phyloP scores from a whole-genome alignment of 2,329 filamentous ascomycete genomes.

The Stagonosporopsis vannaccii region DNA sequence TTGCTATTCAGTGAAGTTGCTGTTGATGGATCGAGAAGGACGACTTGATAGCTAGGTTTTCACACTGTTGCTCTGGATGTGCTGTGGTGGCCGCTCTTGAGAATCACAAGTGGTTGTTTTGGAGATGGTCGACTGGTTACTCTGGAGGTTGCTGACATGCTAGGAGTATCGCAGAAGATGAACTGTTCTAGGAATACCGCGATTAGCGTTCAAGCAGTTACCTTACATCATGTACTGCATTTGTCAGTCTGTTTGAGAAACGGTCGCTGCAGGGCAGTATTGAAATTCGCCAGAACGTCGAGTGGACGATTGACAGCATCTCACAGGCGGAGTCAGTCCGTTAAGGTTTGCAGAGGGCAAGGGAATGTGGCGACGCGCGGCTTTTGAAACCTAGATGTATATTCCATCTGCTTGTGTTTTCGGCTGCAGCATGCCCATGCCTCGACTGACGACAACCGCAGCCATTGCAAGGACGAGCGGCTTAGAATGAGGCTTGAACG shows the following conservation, averaged over 20 bases:
- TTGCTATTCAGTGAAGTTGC: neutral
- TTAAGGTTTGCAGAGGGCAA: neutral
- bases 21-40: neutral
- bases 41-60: neutral
- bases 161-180: neutral
- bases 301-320: neutral
- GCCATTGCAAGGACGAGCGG: neutral
- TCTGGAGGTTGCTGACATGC: neutral
- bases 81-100: neutral
- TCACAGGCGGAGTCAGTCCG: neutral
- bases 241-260: neutral
- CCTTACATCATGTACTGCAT: too few species aligned
- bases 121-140: neutral
- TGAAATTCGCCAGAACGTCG: neutral
- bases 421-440: neutral
- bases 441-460: neutral
- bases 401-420: neutral
- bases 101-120: neutral
- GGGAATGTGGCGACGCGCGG: conserved; percentile 10
- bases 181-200: neutral
- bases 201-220: neutral
- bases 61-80: neutral
- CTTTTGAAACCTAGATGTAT: neutral
- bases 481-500: neutral
- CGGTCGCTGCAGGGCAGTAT: neutral